Evolutionary conservation across 352 stramenopile genomes (phyloP).

Genomic region (Phytophthora macrochlamydospora): DNA sequence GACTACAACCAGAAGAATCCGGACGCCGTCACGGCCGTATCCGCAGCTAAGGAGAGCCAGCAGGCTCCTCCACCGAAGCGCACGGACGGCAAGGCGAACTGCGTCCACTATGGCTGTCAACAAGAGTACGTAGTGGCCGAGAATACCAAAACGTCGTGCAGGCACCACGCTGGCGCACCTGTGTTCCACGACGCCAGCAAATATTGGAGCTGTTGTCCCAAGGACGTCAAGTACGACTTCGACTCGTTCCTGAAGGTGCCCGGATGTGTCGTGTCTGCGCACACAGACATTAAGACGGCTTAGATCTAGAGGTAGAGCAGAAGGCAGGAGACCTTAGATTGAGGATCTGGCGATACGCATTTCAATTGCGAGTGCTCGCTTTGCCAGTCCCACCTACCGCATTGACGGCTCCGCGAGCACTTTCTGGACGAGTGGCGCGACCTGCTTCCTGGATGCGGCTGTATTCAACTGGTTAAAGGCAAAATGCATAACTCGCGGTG

Average conservation of each 20-base stretch:
- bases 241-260: slow-evolving; percentile 93
- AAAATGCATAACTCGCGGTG: too few species aligned
- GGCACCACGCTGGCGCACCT: slow-evolving; percentile 86
- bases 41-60: slow-evolving; percentile 64
- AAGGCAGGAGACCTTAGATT: neutral
- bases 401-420: too few species aligned
- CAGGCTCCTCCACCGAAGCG: slow-evolving; percentile 46
- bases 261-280: slow-evolving; percentile 82
- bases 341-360: too few species aligned
- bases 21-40: slow-evolving; percentile 86
- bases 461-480: too few species aligned
- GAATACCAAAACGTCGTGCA: slow-evolving; percentile 78
- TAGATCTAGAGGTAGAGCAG: slow-evolving; percentile 24
- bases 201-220: slow-evolving; percentile 94
- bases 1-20: slow-evolving; percentile 93
- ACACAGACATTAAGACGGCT: slow-evolving; percentile 73
- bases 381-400: too few species aligned
- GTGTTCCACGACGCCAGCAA: slow-evolving; percentile 95
- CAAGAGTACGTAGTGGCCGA: slow-evolving; percentile 92
- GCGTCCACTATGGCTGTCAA: slow-evolving; percentile 92
- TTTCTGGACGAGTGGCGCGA: too few species aligned
- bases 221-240: slow-evolving; percentile 95
- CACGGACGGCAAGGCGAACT: slow-evolving; percentile 90
- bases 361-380: too few species aligned
- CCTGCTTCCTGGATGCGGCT: too few species aligned